Evolutionary conservation across 1,139 yeast species (phyloP).

Genomic region (Debaryomycetaceae sp.): DNA sequence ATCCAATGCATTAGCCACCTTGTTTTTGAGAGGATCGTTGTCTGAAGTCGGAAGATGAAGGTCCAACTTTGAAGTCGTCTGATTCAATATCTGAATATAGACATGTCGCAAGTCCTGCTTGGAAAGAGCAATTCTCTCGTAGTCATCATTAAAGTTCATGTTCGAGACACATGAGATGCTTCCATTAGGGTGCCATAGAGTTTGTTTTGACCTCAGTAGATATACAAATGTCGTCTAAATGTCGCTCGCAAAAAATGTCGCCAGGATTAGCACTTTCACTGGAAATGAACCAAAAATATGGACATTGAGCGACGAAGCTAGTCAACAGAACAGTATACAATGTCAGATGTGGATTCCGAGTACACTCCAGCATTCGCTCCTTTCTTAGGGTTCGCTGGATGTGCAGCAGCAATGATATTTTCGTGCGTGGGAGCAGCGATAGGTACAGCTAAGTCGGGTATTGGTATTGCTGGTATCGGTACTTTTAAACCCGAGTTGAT

Average conservation of each 20-base stretch:
- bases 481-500: conserved; percentile 79
- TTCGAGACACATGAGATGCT: background rate
- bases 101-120: conserved; percentile 49
- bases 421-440: conserved; percentile 96
- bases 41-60: conserved; percentile 45
- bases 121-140: conserved; percentile 43
- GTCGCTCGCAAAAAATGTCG: conserved; percentile 1
- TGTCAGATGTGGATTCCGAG: conserved; percentile 46
- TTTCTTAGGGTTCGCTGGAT: conserved; percentile 92
- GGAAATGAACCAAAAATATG: background rate
- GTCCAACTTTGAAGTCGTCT: conserved; percentile 41
- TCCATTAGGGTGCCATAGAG: background rate
- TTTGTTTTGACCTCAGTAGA: background rate
- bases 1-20: conserved; percentile 42
- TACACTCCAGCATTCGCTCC: conserved; percentile 88
- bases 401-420: conserved; percentile 87
- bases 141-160: conserved; percentile 20
- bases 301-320: background rate
- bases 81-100: conserved; percentile 38
- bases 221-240: conserved; percentile 4
- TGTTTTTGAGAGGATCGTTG: conserved; percentile 43
- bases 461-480: conserved; percentile 92
- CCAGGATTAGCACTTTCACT: conserved; percentile 1
- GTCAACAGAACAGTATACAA: conserved; percentile 6
- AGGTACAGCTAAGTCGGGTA: conserved; percentile 98